Evolutionary conservation across 2,329 filamentous ascomycete species (phyloP), one percentile per base, ranked within the genome.

Genomic region (Fusarium equiseti): DNA sequence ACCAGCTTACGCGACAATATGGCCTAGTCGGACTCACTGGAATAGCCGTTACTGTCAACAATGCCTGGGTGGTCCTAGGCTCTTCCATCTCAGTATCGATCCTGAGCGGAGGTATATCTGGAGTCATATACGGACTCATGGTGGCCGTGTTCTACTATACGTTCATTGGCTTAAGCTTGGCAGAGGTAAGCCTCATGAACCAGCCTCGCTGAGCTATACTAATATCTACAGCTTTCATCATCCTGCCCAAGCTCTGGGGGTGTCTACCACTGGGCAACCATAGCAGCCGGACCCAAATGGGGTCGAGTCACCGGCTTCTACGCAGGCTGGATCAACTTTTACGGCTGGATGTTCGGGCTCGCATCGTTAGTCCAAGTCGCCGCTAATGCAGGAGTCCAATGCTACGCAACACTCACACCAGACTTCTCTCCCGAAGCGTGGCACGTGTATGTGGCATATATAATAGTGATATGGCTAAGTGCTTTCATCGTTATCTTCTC

Each of bases 261-360:
- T 1, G 74, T 76, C 2, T 76, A 76, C 5, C 74, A 76, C 9
- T 76, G 74, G 74, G 74, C 74, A 0, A 76, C 66, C 0, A 62
- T 75, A 3, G 74, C 74, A 2, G 74, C 74, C 0, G 74, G 74
- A 0, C 74, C 70, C 0, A 73, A 60, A 65, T 75, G 74, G 74
- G 74, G 74, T 1, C 74, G 74, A 3, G 40, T 73, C 2, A 65
- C 66, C 0, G 74, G 74, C 12, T 76, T 76, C 38, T 76, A 74
- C 2, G 61, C 74, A 0, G 74, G 74, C 4, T 76, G 74, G 74
- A 72, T 76, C 56, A 76, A 76, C 31, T 76, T 76, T 6, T 76
- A 76, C 3, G 74, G 74, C 7, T 76, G 74, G 74, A 76, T 76
- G 74, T 76, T 76, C 18, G 74, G 74, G 6, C 63, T 76, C 0